Conservation (phyloP, 306 rosid species). For the Castanea sativa region DNA sequence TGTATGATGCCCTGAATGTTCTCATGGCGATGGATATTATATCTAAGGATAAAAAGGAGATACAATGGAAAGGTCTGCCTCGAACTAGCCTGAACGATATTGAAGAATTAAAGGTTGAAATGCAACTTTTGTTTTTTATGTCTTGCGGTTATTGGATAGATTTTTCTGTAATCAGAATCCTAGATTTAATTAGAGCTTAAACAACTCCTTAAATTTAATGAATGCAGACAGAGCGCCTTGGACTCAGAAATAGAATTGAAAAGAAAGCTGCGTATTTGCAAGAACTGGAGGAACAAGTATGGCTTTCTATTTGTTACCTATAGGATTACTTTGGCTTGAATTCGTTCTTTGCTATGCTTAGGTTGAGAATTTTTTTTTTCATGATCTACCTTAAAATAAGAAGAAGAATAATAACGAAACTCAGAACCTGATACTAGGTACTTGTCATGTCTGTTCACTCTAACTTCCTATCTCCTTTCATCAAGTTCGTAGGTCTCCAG, state of each 20-base stretch:
- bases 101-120: conserved; percentile 83
- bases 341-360: background rate
- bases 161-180: background rate
- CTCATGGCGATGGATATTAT: conserved; percentile 99
- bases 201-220: conserved; percentile 23
- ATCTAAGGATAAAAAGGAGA: conserved; percentile 96
- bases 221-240: conserved; percentile 75
- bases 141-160: conserved; percentile 5
- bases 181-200: conserved; percentile 10
- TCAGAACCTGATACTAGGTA: background rate
- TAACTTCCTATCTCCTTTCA: conserved; percentile 35
- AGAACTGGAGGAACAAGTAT: conserved; percentile 94
- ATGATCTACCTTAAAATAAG: background rate
- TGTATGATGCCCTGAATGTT: conserved; percentile 94
- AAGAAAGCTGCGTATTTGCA: conserved; percentile 91
- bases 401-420: background rate
- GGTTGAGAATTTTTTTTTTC: background rate
- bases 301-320: conserved; percentile 18
- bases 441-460: conserved; percentile 16
- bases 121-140: conserved; percentile 23
- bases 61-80: conserved; percentile 99
- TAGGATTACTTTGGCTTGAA: background rate
- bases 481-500: conserved; percentile 86
- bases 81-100: conserved; percentile 80
- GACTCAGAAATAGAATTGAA: conserved; percentile 71